Evolutionary conservation across 768 basidiomycete genomes (phyloP).

Genomic region (Russula abietina): DNA sequence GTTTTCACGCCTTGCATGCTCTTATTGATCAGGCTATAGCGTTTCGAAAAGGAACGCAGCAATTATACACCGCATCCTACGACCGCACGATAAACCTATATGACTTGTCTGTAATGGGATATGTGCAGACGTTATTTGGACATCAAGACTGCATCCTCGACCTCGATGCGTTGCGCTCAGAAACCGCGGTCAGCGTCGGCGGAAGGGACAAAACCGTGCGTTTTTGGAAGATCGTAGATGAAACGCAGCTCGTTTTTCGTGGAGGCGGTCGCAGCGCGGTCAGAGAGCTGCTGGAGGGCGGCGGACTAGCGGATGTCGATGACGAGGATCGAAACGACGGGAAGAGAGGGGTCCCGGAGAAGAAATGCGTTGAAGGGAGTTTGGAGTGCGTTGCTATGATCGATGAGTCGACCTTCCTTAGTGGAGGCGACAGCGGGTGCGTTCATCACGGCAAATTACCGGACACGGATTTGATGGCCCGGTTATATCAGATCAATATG

Average conservation of each 20-base stretch:
- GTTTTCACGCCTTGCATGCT: constrained; percentile 26
- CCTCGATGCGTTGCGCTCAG: constrained; percentile 75
- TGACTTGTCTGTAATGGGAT: constrained; percentile 76
- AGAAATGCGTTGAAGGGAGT: constrained; percentile 77
- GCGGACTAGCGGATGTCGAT: constrained; percentile 54
- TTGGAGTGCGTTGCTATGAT: constrained; percentile 92
- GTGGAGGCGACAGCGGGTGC: constrained; percentile 94
- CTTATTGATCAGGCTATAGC: constrained; percentile 46
- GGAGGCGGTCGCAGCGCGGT: constrained; percentile 86
- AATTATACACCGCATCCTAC: constrained; percentile 71
- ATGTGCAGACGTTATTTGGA: constrained; percentile 94
- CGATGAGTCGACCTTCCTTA: constrained; percentile 88
- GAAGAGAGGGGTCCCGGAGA: constrained; percentile 36
- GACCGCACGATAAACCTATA: constrained; percentile 90
- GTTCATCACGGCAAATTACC: constrained; percentile 31
- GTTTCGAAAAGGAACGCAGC: constrained; percentile 71
- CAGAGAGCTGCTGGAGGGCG: constrained; percentile 76
- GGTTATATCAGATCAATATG: constrained; percentile 84
- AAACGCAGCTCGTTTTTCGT: constrained; percentile 91
- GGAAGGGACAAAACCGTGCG: constrained; percentile 86
- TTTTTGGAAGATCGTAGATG: constrained; percentile 95
- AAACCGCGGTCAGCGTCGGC: constrained; percentile 82
- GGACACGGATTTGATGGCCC: background rate
- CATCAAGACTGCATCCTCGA: constrained; percentile 85
- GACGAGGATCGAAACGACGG: constrained; percentile 38